Conservation (phyloP, 2,329 filamentous ascomycete genomes). For the Colletotrichum godetiae region DNA sequence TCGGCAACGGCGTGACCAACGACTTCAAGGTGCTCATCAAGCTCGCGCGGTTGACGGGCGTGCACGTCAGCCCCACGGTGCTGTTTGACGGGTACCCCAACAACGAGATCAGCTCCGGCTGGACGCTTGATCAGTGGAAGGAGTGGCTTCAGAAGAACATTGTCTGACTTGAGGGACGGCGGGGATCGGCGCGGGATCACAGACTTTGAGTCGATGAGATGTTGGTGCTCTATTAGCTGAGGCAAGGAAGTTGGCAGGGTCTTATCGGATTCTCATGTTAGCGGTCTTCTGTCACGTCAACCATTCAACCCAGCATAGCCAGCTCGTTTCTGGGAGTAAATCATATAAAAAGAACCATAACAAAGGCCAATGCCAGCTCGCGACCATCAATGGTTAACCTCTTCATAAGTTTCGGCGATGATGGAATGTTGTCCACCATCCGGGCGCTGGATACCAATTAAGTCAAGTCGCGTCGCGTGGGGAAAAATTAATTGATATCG, state of each 20-base stretch:
- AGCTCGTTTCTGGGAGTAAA: not conserved
- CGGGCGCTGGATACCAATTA: not conserved
- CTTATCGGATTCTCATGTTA: not conserved
- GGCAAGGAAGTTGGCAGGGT: not conserved
- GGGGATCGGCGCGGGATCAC: not conserved
- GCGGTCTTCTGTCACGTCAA: not conserved
- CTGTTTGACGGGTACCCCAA: constrained; percentile 89
- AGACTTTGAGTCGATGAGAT: constrained; percentile 3
- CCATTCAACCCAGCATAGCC: not conserved
- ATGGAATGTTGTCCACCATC: not conserved
- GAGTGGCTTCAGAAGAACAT: constrained; percentile 78
- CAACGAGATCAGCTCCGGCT: constrained; percentile 81
- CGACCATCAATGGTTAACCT: not conserved
- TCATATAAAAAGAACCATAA: not conserved
- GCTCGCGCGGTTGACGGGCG: constrained; percentile 80
- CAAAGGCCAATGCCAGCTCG: not conserved
- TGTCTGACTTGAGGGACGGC: constrained; percentile 44
- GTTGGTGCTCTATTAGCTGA: not conserved
- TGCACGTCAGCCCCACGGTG: constrained; percentile 93
- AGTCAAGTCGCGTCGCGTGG: constrained; percentile 21
- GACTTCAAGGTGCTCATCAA: constrained; percentile 89
- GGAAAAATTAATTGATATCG: not conserved
- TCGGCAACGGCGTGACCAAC: constrained; percentile 83
- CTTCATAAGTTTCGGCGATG: not conserved
- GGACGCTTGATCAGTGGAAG: constrained; percentile 84